Evolutionary conservation across 2,329 filamentous ascomycete species (phyloP).

Genomic region (Clonostachys solani): DNA sequence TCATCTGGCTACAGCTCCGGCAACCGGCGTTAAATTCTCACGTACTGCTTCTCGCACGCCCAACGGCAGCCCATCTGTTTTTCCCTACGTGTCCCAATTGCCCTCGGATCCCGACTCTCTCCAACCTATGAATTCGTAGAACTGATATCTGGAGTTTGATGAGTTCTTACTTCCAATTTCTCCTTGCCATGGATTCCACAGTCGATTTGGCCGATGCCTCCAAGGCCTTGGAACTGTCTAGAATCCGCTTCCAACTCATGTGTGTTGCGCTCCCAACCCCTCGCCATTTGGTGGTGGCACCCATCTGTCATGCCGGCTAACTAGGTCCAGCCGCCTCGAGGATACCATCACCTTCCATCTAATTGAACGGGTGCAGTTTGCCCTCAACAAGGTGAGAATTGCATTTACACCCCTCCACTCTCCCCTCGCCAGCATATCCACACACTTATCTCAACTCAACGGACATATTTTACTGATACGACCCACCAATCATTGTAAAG

Average conservation of each 20-base stretch:
- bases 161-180: too few relatives aligned
- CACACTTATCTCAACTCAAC: neutral
- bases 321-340: slow-evolving; percentile 73
- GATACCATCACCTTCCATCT: slow-evolving; percentile 97
- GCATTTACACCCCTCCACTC: neutral
- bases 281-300: neutral
- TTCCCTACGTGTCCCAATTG: too few relatives aligned
- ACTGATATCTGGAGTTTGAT: too few relatives aligned
- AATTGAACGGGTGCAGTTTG: slow-evolving; percentile 97
- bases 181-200: slow-evolving; percentile 71
- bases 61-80: neutral
- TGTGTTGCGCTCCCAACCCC: slow-evolving; percentile 34
- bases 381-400: slow-evolving; percentile 59
- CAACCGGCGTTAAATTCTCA: too few relatives aligned
- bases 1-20: too few relatives aligned
- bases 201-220: slow-evolving; percentile 83
- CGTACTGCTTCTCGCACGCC: too few relatives aligned
- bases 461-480: neutral
- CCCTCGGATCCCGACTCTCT: too few relatives aligned
- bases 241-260: slow-evolving; percentile 95
- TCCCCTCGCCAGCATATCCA: neutral
- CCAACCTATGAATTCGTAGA: too few relatives aligned
- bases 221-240: slow-evolving; percentile 81
- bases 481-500: slow-evolving; percentile 13
- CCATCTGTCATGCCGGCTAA: slow-evolving; percentile 5